Evolutionary conservation across 164 flowering plant genomes (phyloP), one percentile per base, ranked within the genome.

Genomic region (Vitis labrusca): DNA sequence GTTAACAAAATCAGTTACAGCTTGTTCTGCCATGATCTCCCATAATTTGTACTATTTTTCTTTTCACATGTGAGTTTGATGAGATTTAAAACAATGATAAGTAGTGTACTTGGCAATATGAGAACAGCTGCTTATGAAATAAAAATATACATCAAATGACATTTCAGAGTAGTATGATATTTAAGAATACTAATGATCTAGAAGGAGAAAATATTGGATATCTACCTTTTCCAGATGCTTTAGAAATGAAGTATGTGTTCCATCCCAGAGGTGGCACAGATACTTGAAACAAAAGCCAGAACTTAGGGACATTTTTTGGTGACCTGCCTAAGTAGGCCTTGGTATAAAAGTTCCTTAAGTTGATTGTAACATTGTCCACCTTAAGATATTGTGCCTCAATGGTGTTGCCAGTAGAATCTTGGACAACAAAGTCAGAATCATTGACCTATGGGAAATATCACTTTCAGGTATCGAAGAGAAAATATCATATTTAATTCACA

Each of bases 261-360:
- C 93, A 90, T 65, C 97, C 98, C 66, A 93, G 75, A 64, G 97
- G 89, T 14, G 91, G 94, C 73, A 89, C 86, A 32, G 93, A 77
- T 27, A 61, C 95, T 83, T 75, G 85, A 76, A 93, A 93, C 62
- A 77, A 66, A 68, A 93, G 87, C 98, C 96, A 91, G 63, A 80
- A 91, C 69, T 84, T 83, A 6, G 97, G 93, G 50, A 49, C 84
- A 53, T 70, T 55, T 29, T 68, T 63, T 7, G 85, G 59, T 64
- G 88, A 66, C 30, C 59, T 54, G 71, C 97, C 96, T 52, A 81
- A 19, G 73, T 93, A 91, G 52, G 93, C 96, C 74, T 84, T 73
- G 0, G 80, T 73, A 53, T 91, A 93, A 69, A 84, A 86, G 60
- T 72, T 81, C 73, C 96, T 85, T 50, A 93, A 74, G 67, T 84